Evolutionary conservation across 2,329 filamentous ascomycete species (phyloP).

Genomic region (Fusarium veterinarium): DNA sequence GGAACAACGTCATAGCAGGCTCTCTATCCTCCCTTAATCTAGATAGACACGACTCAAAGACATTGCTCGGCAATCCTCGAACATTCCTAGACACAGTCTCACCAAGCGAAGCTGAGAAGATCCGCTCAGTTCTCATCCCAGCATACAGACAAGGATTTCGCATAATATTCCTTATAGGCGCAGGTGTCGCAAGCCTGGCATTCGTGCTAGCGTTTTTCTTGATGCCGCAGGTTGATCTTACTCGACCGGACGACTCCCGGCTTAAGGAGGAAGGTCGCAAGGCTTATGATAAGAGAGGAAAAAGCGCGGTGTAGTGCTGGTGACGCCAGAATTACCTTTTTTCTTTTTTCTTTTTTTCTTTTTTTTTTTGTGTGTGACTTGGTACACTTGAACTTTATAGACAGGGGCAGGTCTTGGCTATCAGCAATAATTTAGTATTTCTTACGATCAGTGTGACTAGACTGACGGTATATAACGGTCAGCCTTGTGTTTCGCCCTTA

Average conservation of each 20-base stretch:
- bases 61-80: constrained; percentile 50
- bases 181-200: constrained; percentile 49
- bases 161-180: constrained; percentile 54
- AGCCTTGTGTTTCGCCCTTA: too few relatives aligned
- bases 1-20: constrained; percentile 52
- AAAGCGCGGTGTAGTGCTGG: neutral
- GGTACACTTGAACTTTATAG: neutral
- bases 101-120: constrained; percentile 42
- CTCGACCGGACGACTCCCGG: constrained; percentile 51
- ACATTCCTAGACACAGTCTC: constrained; percentile 47
- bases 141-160: constrained; percentile 53
- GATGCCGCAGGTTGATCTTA: constrained; percentile 55
- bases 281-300: constrained; percentile 30
- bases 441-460: neutral
- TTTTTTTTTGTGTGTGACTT: neutral
- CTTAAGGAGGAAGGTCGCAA: constrained; percentile 51
- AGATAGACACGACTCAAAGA: constrained; percentile 33
- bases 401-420: neutral
- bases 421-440: too few relatives aligned
- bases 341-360: neutral
- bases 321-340: neutral
- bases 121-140: constrained; percentile 50
- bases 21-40: constrained; percentile 46
- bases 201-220: constrained; percentile 53
- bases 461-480: neutral